phyloP scores from a whole-genome alignment of 2,329 filamentous ascomycete species.

The Xylaria digitata region DNA sequence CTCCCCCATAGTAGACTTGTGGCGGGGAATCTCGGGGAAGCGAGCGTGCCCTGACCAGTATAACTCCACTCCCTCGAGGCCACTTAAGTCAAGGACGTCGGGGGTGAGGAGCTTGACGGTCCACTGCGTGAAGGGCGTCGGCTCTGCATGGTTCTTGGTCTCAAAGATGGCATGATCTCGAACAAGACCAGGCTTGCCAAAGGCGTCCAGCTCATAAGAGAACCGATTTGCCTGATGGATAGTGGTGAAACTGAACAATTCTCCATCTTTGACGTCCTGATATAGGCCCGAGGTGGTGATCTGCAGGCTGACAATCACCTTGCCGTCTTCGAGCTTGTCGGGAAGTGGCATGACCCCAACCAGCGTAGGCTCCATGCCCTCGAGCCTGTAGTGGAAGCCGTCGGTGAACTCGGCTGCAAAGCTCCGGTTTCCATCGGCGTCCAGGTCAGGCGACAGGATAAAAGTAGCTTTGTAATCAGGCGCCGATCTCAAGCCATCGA shows the following conservation, averaged over 20 bases:
- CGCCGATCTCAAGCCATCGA: not conserved
- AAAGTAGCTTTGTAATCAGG: not conserved
- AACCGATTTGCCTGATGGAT: not conserved
- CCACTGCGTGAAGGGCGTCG: conserved; percentile 9
- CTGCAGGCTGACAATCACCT: not conserved
- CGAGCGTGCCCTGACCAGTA: too few species aligned
- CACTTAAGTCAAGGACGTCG: not conserved
- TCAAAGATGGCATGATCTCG: not conserved
- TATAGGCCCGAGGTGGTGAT: conserved; percentile 10
- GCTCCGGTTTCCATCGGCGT: not conserved
- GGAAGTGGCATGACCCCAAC: not conserved
- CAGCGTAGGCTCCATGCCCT: not conserved
- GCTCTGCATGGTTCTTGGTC: not conserved
- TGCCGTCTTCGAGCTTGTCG: not conserved
- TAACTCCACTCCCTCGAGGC: not conserved
- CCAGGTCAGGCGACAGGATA: not conserved
- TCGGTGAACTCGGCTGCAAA: not conserved
- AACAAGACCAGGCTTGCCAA: not conserved
- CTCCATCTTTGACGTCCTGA: conserved; percentile 2
- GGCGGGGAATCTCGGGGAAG: too few species aligned
- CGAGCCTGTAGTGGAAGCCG: not conserved
- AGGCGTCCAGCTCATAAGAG: not conserved
- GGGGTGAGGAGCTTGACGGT: not conserved
- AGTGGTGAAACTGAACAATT: conserved; percentile 5
- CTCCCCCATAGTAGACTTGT: too few species aligned